Conservation (phyloP, 306 rosid species). For the Mucuna pruriens region DNA sequence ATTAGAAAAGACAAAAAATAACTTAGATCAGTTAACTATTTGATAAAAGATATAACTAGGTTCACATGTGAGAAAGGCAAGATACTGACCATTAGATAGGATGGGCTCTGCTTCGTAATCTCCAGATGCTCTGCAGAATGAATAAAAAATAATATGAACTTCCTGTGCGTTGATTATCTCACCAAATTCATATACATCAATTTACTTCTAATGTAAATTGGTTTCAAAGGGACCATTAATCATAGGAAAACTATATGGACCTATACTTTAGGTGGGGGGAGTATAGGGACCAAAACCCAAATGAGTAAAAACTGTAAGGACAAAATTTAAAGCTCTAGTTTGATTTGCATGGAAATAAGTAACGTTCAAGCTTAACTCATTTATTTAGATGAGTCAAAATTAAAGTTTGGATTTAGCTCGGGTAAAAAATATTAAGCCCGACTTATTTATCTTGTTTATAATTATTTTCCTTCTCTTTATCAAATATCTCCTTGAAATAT, state of each 20-base stretch:
- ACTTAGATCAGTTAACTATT: constrained; percentile 28
- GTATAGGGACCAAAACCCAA: not conserved
- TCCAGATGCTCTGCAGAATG: constrained; percentile 74
- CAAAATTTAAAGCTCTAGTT: not conserved
- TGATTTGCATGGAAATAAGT: not conserved
- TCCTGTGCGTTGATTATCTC: not conserved
- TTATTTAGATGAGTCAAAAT: not conserved
- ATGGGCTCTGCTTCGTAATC: constrained; percentile 51
- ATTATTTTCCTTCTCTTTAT: not conserved
- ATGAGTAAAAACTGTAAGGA: not conserved
- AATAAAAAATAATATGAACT: constrained; percentile 35
- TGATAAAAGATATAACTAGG: constrained; percentile 20
- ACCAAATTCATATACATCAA: not conserved
- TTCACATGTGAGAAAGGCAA: constrained; percentile 46
- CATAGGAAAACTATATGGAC: not conserved
- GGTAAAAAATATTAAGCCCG: not conserved
- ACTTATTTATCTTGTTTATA: not conserved
- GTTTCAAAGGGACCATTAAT: not conserved
- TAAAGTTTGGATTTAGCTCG: not conserved
- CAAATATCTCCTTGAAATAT: not conserved
- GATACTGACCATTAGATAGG: constrained; percentile 80
- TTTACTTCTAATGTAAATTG: not conserved
- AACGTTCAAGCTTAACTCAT: not conserved
- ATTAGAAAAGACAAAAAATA: constrained; percentile 34
- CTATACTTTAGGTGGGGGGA: not conserved